Base-by-base conservation (phyloP, 2,329 filamentous ascomycete species). In the Sporothrix pallida region DNA sequence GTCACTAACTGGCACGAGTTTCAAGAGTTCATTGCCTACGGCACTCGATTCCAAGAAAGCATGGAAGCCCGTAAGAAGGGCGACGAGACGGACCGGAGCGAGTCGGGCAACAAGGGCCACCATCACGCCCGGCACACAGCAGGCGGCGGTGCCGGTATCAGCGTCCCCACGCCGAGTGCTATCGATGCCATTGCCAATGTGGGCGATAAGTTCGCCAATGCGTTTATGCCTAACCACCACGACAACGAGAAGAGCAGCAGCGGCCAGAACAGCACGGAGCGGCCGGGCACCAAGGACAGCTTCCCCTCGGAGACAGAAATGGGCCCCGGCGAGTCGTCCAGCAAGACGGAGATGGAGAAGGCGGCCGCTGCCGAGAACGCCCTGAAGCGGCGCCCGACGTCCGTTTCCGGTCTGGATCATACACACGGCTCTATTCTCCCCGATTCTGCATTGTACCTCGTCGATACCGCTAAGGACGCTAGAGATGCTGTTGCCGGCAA, bases 1-100 rank as follows among this genome's bases (percentile, higher is more conserved):
- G 96, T 97, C 37, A 91, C 90, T 76, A 95, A 92, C 60, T 99
- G 96, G 96, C 91, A 92, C 77, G 93, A 97, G 76, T 99, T 99
- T 82, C 92, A 93, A 76, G 92, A 97, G 77, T 97, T 92, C 79
- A 87, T 89, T 72, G 87, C 90, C 4, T 98, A 98, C 80, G 87
- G 88, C 20, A 90, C 92, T 77, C 89, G 90, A 63, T 98, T 99
- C 84, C 88, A 89, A 73, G 90, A 92, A 78, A 88, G 84, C 79
- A 88, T 89, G 86, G 86, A 86, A 67, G 84, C 83, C 82, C 87
- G 78, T 81, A 93, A 85, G 81, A 85, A 78, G 78, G 56, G 56
- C 23, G 88, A 86, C 37, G 83, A 91, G 80, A 78, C 85, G 80
- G 81, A 86, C 80, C 76, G 52, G 42, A 70, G 63, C 20, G 73